Evolutionary conservation across 306 rosid genomes (phyloP).

Genomic region (Pachyrhizus erosus): DNA sequence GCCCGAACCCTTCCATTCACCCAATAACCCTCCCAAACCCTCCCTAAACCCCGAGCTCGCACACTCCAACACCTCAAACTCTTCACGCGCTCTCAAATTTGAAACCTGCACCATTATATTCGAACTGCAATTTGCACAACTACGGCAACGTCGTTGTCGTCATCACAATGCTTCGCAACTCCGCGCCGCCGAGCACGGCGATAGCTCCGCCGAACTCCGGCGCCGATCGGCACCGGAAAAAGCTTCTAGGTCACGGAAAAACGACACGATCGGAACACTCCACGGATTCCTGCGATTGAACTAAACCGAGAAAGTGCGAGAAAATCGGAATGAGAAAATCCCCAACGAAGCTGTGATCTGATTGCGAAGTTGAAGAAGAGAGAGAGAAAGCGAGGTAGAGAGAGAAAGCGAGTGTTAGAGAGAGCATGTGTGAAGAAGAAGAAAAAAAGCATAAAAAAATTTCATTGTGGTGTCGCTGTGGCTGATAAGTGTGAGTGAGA

Average conservation of each 20-base stretch:
- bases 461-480: constrained; percentile 36
- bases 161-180: constrained; percentile 17
- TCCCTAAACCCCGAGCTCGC: constrained; percentile 46
- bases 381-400: constrained; percentile 27
- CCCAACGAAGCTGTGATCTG: constrained; percentile 66
- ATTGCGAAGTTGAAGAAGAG: constrained; percentile 60
- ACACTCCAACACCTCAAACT: constrained; percentile 45
- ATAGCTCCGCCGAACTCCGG: constrained; percentile 35
- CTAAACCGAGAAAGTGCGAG: constrained; percentile 48
- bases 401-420: constrained; percentile 22
- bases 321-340: constrained; percentile 58
- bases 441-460: constrained; percentile 7
- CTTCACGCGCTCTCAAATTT: constrained; percentile 51
- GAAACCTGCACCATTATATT: constrained; percentile 59
- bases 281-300: constrained; percentile 55
- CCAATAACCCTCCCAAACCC: constrained; percentile 44
- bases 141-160: constrained; percentile 8
- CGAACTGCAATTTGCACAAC: constrained; percentile 45
- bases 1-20: constrained; percentile 73
- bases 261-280: constrained; percentile 52
- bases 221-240: constrained; percentile 36
- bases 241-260: constrained; percentile 43
- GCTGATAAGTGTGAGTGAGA: constrained; percentile 40
- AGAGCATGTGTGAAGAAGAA: constrained; percentile 26
- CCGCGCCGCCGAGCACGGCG: constrained; percentile 38